Evolutionary conservation across 768 basidiomycete genomes (phyloP).

Genomic region (Crassisporium funariophilum): DNA sequence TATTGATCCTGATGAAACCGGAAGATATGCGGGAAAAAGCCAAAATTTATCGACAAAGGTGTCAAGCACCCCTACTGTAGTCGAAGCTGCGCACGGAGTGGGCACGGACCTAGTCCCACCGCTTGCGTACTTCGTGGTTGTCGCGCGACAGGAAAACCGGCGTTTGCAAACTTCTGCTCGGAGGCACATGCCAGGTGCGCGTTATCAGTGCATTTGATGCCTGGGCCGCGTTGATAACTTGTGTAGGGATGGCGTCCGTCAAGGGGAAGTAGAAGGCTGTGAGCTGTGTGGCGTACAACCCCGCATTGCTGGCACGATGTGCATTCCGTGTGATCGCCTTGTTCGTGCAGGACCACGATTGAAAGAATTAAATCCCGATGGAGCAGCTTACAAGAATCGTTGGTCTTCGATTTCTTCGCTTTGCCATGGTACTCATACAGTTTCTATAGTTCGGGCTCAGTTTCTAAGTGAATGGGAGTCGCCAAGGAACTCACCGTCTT

Average conservation of each 20-base stretch:
- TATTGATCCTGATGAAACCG: conserved; percentile 11
- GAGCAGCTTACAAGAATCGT: conserved; percentile 56
- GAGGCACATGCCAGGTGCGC: conserved; percentile 59
- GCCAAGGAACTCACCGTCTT: conserved; percentile 34
- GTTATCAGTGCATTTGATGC: conserved; percentile 1
- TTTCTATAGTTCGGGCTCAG: conserved; percentile 41
- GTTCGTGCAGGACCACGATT: conserved; percentile 44
- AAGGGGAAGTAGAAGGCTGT: conserved; percentile 51
- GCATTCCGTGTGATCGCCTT: conserved; percentile 52
- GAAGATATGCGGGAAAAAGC: conserved; percentile 60
- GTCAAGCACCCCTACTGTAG: conserved; percentile 61
- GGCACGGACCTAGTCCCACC: conserved; percentile 36
- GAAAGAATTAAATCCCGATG: conserved; percentile 48
- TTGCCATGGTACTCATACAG: conserved; percentile 7
- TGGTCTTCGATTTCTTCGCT: conserved; percentile 17
- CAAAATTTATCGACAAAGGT: conserved; percentile 66
- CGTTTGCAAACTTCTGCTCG: conserved; percentile 58
- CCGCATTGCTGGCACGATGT: conserved; percentile 46
- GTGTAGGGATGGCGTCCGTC: conserved; percentile 52
- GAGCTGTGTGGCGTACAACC: conserved; percentile 50
- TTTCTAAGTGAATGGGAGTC: conserved; percentile 61
- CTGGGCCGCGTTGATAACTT: conserved; percentile 1
- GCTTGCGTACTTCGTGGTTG: conserved; percentile 55
- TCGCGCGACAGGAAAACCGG: conserved; percentile 49
- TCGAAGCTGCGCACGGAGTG: conserved; percentile 58